Evolutionary conservation across 139 green algal species (phyloP).

Genomic region (Closterium sp.): DNA sequence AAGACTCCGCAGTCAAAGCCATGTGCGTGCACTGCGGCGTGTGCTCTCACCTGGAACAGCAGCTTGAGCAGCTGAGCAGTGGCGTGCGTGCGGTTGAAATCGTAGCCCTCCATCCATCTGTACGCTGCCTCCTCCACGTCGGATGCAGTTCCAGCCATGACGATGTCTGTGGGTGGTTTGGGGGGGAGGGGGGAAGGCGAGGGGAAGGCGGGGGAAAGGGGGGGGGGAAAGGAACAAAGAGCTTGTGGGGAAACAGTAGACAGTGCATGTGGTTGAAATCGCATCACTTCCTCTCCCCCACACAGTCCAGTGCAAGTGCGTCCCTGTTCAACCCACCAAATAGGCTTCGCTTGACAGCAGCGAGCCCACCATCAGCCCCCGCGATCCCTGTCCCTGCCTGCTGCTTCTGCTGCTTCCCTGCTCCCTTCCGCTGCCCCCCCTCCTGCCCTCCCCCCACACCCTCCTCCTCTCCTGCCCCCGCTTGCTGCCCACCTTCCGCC

Average conservation of each 20-base stretch:
- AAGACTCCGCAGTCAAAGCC: too few relatives aligned
- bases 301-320: too few relatives aligned
- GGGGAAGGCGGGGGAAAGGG: background rate
- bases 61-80: constrained; percentile 15
- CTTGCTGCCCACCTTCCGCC: background rate
- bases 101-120: background rate
- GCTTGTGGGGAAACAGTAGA: background rate
- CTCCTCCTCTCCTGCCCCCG: background rate
- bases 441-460: background rate
- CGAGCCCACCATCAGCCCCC: background rate
- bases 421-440: background rate
- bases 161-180: background rate
- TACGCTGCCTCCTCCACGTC: background rate
- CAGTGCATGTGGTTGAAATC: too few relatives aligned
- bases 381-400: background rate
- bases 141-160: background rate
- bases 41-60: constrained; percentile 17
- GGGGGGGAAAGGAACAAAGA: background rate
- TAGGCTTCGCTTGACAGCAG: background rate
- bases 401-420: constrained; percentile 6
- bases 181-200: background rate
- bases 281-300: too few relatives aligned
- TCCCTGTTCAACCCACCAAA: background rate
- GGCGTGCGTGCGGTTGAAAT: background rate
- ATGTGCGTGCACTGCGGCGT: too few relatives aligned